Evolutionary conservation across 352 stramenopile species (phyloP), one percentile per base, ranked within the genome.

Genomic region (Albugo laibachii): DNA sequence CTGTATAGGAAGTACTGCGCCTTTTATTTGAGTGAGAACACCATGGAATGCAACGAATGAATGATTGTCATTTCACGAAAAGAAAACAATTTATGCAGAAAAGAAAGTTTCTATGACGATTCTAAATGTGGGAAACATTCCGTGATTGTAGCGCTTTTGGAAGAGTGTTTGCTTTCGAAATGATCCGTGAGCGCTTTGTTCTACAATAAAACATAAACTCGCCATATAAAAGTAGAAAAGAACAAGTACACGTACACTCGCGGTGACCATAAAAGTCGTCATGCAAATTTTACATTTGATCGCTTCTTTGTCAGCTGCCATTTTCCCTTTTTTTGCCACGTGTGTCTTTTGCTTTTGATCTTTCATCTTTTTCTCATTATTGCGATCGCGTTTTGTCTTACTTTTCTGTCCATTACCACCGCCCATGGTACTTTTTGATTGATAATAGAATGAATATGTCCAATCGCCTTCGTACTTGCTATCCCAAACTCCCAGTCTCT

Each of bases 271-370:
- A 54, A 89, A 86, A 11, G 73, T 86, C 27, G 74, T 83, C 60
- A 89, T 75, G 60, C 76, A 89, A 61, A 89, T 84, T 47, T 84
- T 89, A 69, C 76, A 89, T 64, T 85, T 89, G 63, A 83, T 66
- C 24, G 67, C 68, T 35, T 66, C 63, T 41, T 65, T 65, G 58
- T 88, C 76, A n/a, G 73, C 70, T 52, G 67, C 61, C 69, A 89
- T 85, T 62, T 89, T 89, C 54, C 62, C 66, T 48, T 82, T 83
- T 50, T 65, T 83, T 50, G 70, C 73, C n/a, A 66, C 65, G 53
- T 80, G 72, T 56, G 69, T 82, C 61, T 85, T 85, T 35, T 70
- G 41, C 59, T 84, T 89, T 44, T 69, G 63, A 0, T 86, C 76
- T 58, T 89, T 89, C 50, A 69, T 65, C 65, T 89, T 89, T 68